These are phyloP conservation scores for Malus hybrid DNA, from an alignment of 331 rosid genomes.

Conservation along the genomic window DNA sequence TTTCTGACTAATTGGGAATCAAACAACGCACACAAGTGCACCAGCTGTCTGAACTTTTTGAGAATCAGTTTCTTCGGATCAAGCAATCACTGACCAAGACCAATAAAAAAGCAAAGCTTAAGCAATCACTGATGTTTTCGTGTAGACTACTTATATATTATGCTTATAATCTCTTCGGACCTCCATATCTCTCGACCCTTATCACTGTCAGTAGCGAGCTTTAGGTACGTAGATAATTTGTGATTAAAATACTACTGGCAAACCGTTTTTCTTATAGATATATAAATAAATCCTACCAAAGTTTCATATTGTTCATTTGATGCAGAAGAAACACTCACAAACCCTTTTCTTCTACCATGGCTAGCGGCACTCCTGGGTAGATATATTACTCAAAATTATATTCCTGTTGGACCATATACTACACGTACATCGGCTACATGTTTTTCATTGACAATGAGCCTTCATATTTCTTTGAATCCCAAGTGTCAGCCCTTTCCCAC, in stretches of 20 bases:
- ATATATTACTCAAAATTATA: too few relatives aligned
- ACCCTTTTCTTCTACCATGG: too few relatives aligned
- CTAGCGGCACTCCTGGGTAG: too few relatives aligned
- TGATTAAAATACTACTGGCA: not conserved
- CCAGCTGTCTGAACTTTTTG: too few relatives aligned
- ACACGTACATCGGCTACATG: too few relatives aligned
- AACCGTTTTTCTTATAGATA: not conserved
- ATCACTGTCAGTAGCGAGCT: not conserved
- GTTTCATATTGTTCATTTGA: not conserved
- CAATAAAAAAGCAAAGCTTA: not conserved
- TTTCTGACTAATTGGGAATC: not conserved
- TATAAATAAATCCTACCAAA: not conserved
- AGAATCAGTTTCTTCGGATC: not conserved
- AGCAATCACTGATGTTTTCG: not conserved
- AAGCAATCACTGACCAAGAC: not conserved
- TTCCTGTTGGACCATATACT: too few relatives aligned
- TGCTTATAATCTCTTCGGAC: not conserved
- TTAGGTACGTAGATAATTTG: not conserved
- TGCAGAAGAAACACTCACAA: too few relatives aligned
- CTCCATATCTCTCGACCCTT: not conserved
- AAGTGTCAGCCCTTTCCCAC: too few relatives aligned
- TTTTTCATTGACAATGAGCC: too few relatives aligned
- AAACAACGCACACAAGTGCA: not conserved
- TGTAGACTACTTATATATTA: not conserved
- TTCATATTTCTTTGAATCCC: too few relatives aligned